Percentiles rank a stretch among this genome's conserved stretches.
phyloP scores from a whole-genome alignment of 768 basidiomycete species.

The Agrocybe praecox region DNA sequence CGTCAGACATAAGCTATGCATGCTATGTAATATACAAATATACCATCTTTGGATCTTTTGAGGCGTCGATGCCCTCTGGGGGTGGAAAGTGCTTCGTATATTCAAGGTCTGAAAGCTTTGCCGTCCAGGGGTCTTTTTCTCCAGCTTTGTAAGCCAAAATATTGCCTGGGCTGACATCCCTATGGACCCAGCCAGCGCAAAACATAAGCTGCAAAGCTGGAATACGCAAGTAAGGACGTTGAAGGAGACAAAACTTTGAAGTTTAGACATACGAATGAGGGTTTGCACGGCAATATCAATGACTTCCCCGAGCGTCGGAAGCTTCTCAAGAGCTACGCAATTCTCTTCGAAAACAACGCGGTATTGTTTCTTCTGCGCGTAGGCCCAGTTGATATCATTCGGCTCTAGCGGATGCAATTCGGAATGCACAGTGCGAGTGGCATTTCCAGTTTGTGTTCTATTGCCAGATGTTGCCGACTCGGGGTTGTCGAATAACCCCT shows the following conservation, averaged over 20 bases:
- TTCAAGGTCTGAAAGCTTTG: constrained; percentile 1
- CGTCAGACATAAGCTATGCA: too few relatives aligned
- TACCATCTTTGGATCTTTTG: background rate
- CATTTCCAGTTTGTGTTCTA: background rate
- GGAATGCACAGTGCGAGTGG: background rate
- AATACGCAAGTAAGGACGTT: too few relatives aligned
- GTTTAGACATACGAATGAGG: constrained; percentile 3
- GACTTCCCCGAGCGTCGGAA: constrained; percentile 7
- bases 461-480: background rate
- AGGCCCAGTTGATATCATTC: background rate
- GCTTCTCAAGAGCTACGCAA: background rate
- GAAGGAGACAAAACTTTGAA: background rate
- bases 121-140: background rate
- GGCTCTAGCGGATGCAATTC: background rate
- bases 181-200: constrained; percentile 1
- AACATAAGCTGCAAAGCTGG: background rate
- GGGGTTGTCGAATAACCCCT: background rate
- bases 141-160: background rate
- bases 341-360: constrained; percentile 10
- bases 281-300: background rate
- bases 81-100: background rate
- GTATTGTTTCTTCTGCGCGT: constrained; percentile 4
- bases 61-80: background rate
- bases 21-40: background rate
- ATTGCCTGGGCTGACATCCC: background rate